Conservation (phyloP, 257 asterid species). For the Lycium ferocissimum region DNA sequence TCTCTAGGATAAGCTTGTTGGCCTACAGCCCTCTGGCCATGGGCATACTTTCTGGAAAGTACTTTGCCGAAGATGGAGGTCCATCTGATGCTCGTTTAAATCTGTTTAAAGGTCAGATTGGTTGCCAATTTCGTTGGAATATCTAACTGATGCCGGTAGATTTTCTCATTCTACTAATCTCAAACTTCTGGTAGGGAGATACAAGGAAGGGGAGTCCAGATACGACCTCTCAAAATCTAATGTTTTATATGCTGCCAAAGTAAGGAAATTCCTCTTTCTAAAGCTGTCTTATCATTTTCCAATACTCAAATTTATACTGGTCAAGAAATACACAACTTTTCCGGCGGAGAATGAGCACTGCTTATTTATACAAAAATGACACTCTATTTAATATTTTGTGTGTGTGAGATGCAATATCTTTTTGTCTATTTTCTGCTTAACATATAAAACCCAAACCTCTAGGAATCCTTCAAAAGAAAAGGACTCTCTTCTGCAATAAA, state of each 20-base stretch:
- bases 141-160: not conserved
- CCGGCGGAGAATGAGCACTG: not conserved
- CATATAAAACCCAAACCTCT: conserved; percentile 21
- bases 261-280: conserved; percentile 44
- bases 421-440: not conserved
- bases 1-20: conserved; percentile 54
- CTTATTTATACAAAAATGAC: not conserved
- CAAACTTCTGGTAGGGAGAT: conserved; percentile 58
- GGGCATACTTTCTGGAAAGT: conserved; percentile 95
- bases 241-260: conserved; percentile 60
- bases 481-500: not conserved
- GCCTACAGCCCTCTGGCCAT: conserved; percentile 96
- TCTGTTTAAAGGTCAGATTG: conserved; percentile 72
- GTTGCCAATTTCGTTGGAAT: conserved; percentile 27
- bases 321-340: not conserved
- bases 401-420: not conserved
- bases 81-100: conserved; percentile 65
- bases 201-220: conserved; percentile 93
- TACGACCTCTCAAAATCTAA: conserved; percentile 63
- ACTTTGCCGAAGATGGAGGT: conserved; percentile 65
- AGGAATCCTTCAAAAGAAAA: not conserved
- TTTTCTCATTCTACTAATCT: conserved; percentile 22
- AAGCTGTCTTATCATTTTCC: conserved; percentile 5
- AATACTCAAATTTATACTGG: not conserved
- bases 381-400: not conserved